Percentiles rank a stretch among this genome's conserved stretches.
Evolutionary conservation across 306 rosid genomes (phyloP).

Genomic region (Fragaria ananassa): DNA sequence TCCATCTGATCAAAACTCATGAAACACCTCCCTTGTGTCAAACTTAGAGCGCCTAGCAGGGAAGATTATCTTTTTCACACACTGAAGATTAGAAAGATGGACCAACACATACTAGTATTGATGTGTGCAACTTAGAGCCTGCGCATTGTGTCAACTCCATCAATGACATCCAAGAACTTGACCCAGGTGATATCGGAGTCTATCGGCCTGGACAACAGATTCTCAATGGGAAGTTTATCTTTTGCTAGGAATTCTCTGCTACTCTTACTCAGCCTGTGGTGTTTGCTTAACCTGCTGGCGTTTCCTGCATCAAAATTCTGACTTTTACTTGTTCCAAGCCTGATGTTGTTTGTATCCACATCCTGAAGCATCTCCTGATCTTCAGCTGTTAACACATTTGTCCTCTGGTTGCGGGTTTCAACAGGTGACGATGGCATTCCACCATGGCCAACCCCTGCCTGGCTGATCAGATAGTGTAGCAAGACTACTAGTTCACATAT

Average conservation of each 20-base stretch:
- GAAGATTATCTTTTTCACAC: neutral
- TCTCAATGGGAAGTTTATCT: slow-evolving; percentile 35
- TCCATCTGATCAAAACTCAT: neutral
- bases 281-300: slow-evolving; percentile 52
- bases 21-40: neutral
- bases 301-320: slow-evolving; percentile 61
- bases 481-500: slow-evolving; percentile 67
- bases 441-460: slow-evolving; percentile 48
- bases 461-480: slow-evolving; percentile 79
- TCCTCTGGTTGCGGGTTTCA: slow-evolving; percentile 52
- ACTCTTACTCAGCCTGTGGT: slow-evolving; percentile 70
- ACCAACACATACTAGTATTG: neutral
- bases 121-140: neutral
- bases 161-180: slow-evolving; percentile 71
- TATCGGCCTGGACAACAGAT: slow-evolving; percentile 52
- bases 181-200: slow-evolving; percentile 58
- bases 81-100: neutral
- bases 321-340: slow-evolving; percentile 75
- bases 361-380: slow-evolving; percentile 76
- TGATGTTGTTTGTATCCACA: slow-evolving; percentile 54
- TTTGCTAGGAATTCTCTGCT: slow-evolving; percentile 59
- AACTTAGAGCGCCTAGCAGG: neutral
- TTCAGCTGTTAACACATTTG: slow-evolving; percentile 48
- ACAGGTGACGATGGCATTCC: slow-evolving; percentile 66
- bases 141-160: slow-evolving; percentile 51